Evolutionary conservation across 2,329 filamentous ascomycete genomes (phyloP), one percentile per base, ranked within the genome.

Genomic region (Sporothrix luriei): DNA sequence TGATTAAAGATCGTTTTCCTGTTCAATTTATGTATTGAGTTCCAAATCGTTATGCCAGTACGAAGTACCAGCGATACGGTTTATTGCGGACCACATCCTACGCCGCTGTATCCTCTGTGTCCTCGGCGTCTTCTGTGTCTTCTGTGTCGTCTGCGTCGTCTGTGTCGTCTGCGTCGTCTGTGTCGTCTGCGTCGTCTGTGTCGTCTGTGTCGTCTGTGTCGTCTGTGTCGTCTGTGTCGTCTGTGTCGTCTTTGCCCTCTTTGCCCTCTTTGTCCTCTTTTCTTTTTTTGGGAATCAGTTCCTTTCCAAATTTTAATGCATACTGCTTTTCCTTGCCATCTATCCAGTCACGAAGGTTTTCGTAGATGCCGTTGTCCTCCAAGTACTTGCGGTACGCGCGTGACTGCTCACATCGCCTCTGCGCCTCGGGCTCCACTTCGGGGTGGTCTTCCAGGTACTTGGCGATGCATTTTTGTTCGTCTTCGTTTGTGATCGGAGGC

Each of bases 291-390:
- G 38, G 29, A n/a, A 21, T 21, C 26, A 57, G 16, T 19, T 26
- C 13, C 13, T 16, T 26, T 7, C 54, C 54, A 2, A 38, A 14
- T n/a, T 48, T 26, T 10, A 26, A 21, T 14, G 49, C 43, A 2
- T 9, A 4, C 9, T 62, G 1, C 9, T 64, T 54, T 48, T 62
- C n/a, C 40, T 64, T 46, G 13, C 14, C n/a, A 9, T 49, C 4
- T 6, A 64, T n/a, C 9, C 67, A 33, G 51, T 69, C 68, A 38
- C 49, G 57, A 2, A 16, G 38, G 13, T 38, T 65, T 49, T 69
- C 59, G 49, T 55, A 69, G 16, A 69, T 43, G 49, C 59, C 59
- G 26, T 69, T 65, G 1, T 69, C 59, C 10, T 14, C 38, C 24
- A 69, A 40, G 11, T 57, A 69, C 11, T 6, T 4, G 4, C 38